phyloP scores from a whole-genome alignment of 78 protist genomes.

The Salpingoeca rosetta region DNA sequence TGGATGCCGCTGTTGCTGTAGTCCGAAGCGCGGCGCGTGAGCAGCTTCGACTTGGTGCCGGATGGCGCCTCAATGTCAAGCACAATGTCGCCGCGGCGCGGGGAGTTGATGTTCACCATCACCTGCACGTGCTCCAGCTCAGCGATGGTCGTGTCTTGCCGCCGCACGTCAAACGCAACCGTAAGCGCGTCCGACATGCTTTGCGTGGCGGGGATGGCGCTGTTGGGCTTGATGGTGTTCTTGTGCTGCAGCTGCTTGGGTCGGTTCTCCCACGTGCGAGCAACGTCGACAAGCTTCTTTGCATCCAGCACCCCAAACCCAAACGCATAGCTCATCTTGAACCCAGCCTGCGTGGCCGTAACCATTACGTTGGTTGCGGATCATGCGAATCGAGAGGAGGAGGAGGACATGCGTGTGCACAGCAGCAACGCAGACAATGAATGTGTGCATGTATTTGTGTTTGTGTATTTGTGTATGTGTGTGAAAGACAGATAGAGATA shows the following conservation, averaged over 20 bases:
- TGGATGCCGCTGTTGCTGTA: not conserved
- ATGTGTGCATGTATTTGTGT: no score
- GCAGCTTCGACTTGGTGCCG: conserved; percentile 10
- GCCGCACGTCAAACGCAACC: not conserved
- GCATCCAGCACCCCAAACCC: conserved; percentile 33
- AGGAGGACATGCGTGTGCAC: no score
- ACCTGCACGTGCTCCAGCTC: conserved; percentile 10
- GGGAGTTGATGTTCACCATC: not conserved
- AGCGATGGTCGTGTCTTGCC: not conserved
- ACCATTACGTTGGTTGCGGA: no score
- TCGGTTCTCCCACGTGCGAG: not conserved
- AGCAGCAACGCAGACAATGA: no score
- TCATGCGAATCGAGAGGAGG: no score
- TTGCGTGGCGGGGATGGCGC: not conserved
- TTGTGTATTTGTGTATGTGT: no score
- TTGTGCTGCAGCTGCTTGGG: not conserved
- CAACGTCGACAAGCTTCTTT: not conserved
- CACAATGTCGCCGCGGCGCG: conserved; percentile 7
- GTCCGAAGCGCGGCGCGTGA: conserved; percentile 2
- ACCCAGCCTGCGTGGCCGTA: conserved; percentile 4
- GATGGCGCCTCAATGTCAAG: not conserved
- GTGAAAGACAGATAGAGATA: no score
- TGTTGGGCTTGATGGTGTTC: not conserved
- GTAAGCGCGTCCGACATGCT: not conserved
- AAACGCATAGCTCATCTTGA: not conserved